phyloP scores from a whole-genome alignment of 805 yeast species.

The Saturnispora silvae region DNA sequence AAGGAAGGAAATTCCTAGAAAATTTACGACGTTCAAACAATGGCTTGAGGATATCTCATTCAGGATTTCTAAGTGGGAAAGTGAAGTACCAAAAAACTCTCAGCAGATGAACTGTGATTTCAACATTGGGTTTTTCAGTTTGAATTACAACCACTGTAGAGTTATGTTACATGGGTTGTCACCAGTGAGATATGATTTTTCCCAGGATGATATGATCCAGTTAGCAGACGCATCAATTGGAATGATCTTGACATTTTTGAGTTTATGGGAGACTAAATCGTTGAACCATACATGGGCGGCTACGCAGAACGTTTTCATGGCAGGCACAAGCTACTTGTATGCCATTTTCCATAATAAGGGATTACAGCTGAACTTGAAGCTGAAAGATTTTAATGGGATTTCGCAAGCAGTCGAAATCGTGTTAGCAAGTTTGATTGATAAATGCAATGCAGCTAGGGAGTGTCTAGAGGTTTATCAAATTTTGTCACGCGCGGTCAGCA shows the following conservation, averaged over 20 bases:
- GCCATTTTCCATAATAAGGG: conserved; percentile 61
- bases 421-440: conserved; percentile 48
- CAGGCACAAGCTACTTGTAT: conserved; percentile 76
- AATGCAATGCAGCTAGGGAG: conserved; percentile 68
- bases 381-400: conserved; percentile 40
- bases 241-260: conserved; percentile 52
- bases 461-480: conserved; percentile 67
- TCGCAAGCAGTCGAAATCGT: conserved; percentile 44
- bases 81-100: conserved; percentile 42
- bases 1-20: conserved; percentile 58
- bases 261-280: conserved; percentile 42
- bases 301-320: conserved; percentile 79
- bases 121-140: conserved; percentile 54
- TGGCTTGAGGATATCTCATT: conserved; percentile 52
- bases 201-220: conserved; percentile 40
- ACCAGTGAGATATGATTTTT: conserved; percentile 52
- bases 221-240: conserved; percentile 58
- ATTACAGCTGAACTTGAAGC: conserved; percentile 34
- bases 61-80: conserved; percentile 55
- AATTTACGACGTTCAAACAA: conserved; percentile 37
- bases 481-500: conserved; percentile 58
- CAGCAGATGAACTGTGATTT: conserved; percentile 65
- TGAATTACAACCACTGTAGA: conserved; percentile 70
- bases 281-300: conserved; percentile 91
- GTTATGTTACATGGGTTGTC: conserved; percentile 67